Evolutionary conservation across 108 stramenopile species (phyloP).

Genomic region (Skeletonema marinoi): DNA sequence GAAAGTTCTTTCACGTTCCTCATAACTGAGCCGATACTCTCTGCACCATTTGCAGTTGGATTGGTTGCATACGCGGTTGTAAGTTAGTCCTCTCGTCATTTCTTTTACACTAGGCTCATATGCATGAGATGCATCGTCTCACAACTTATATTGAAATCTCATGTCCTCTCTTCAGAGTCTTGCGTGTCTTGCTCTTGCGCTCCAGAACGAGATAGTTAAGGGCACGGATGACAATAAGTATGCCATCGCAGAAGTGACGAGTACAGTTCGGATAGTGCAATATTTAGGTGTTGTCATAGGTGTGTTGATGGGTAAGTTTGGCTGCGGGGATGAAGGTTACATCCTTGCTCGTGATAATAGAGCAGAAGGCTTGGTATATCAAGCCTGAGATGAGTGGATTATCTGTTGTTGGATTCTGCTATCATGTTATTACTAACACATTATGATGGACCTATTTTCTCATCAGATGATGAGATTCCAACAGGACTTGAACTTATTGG

Average conservation of each 20-base stretch:
- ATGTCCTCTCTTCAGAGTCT: background rate
- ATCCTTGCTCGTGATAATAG: too few relatives aligned
- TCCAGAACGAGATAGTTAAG: constrained; percentile 12
- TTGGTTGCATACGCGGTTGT: background rate
- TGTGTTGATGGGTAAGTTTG: background rate
- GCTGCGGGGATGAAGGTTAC: too few relatives aligned
- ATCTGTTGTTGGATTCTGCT: too few relatives aligned
- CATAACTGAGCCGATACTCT: constrained; percentile 19
- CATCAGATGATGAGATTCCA: constrained; percentile 13
- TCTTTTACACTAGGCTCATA: too few relatives aligned
- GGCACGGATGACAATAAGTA: constrained; percentile 10
- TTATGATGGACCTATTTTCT: background rate
- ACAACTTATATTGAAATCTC: background rate
- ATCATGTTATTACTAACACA: background rate
- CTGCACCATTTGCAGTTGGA: constrained; percentile 21
- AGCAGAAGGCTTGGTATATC: too few relatives aligned
- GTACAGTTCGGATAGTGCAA: background rate
- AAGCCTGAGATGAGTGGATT: too few relatives aligned
- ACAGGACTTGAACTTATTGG: constrained; percentile 9
- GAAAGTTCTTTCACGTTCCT: constrained; percentile 33
- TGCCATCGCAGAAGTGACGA: background rate
- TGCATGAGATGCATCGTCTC: background rate
- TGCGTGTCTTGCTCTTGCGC: constrained; percentile 22
- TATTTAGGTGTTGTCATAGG: constrained; percentile 26
- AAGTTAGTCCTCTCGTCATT: background rate